phyloP scores from a whole-genome alignment of 2,329 filamentous ascomycete genomes.

The Colletotrichum lindemuthianum region DNA sequence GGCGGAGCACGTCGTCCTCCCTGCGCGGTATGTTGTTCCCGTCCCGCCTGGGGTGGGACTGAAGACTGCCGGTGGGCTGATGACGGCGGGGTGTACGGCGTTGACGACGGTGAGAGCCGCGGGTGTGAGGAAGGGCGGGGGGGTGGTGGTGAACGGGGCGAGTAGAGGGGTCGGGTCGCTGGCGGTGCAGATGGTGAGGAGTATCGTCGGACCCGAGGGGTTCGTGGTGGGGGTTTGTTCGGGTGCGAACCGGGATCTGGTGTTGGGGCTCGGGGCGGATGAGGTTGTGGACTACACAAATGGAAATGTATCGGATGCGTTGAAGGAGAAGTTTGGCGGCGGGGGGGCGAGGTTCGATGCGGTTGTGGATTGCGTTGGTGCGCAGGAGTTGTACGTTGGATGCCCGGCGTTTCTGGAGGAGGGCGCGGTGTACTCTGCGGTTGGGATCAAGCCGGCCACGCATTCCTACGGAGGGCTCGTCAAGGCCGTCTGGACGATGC shows the following conservation, averaged over 20 bases:
- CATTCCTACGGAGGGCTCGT: conserved; percentile 45
- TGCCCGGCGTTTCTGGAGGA: conserved; percentile 51
- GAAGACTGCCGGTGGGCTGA: conserved; percentile 49
- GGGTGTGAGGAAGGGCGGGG: conserved; percentile 48
- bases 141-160: conserved; percentile 60
- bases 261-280: conserved; percentile 58
- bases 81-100: conserved; percentile 51
- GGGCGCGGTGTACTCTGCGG: conserved; percentile 51
- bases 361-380: conserved; percentile 61
- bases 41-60: conserved; percentile 45
- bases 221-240: conserved; percentile 60
- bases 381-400: conserved; percentile 55
- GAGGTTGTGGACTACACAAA: conserved; percentile 46
- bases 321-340: conserved; percentile 13
- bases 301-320: neutral
- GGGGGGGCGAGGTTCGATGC: conserved; percentile 48
- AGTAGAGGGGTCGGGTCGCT: conserved; percentile 61
- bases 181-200: conserved; percentile 54
- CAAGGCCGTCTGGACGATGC: conserved; percentile 46
- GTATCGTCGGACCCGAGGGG: conserved; percentile 51
- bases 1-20: conserved; percentile 50
- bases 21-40: conserved; percentile 45
- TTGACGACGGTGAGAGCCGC: conserved; percentile 51
- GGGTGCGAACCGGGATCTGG: conserved; percentile 55
- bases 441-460: conserved; percentile 50